These are phyloP conservation scores for Gossypium arboreum DNA, from an alignment of 345 rosid genomes.

Conservation along the genomic window DNA sequence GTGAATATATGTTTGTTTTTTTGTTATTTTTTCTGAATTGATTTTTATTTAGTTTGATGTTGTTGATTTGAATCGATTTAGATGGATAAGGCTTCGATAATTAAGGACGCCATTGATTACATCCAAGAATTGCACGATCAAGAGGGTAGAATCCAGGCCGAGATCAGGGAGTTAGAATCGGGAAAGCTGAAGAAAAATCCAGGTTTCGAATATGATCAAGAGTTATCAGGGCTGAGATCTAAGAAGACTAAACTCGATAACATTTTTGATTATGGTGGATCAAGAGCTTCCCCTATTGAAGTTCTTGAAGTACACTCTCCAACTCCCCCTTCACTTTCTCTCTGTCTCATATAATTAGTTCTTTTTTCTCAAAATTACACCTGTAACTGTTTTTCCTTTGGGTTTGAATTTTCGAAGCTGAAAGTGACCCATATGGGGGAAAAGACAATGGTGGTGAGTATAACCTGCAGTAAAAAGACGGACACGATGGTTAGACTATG, in stretches of 20 bases:
- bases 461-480: constrained; percentile 69
- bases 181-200: constrained; percentile 32
- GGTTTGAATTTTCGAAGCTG: constrained; percentile 35
- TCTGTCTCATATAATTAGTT: background rate
- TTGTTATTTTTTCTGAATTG: background rate
- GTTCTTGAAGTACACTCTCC: constrained; percentile 35
- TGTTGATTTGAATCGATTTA: constrained; percentile 16
- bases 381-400: background rate
- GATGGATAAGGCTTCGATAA: constrained; percentile 99
- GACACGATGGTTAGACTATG: constrained; percentile 90
- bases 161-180: constrained; percentile 76
- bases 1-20: too few relatives aligned
- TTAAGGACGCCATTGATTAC: constrained; percentile 89
- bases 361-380: background rate
- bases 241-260: constrained; percentile 61
- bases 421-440: constrained; percentile 73
- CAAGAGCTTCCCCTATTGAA: constrained; percentile 54
- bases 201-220: constrained; percentile 51
- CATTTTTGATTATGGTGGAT: constrained; percentile 35
- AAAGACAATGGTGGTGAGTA: constrained; percentile 63
- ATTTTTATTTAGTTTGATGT: background rate
- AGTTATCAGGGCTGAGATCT: constrained; percentile 55
- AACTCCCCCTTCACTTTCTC: background rate
- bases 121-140: constrained; percentile 79
- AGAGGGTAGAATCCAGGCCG: constrained; percentile 60